These are phyloP conservation scores for Penicillium expansum DNA, from an alignment of 2,329 filamentous ascomycete species.

Conservation along the genomic window DNA sequence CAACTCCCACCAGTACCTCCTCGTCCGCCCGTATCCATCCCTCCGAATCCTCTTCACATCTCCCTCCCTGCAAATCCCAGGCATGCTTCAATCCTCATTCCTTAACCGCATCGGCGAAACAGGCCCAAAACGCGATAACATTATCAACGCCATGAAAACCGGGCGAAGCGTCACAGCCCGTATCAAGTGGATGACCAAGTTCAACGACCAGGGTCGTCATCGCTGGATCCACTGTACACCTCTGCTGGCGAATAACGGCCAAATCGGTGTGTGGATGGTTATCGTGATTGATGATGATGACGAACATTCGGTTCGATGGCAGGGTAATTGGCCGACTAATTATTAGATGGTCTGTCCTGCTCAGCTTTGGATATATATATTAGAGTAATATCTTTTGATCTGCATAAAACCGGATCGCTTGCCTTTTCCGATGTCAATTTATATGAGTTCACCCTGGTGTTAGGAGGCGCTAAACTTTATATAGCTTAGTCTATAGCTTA, in stretches of 20 bases:
- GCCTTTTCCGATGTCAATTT: background rate
- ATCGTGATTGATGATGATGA: constrained; percentile 67
- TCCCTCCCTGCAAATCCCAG: constrained; percentile 63
- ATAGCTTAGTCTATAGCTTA: background rate
- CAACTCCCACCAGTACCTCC: constrained; percentile 35
- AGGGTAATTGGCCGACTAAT: constrained; percentile 12
- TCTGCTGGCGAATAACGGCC: constrained; percentile 62
- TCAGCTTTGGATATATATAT: background rate
- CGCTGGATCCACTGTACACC: constrained; percentile 78
- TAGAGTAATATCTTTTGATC: background rate
- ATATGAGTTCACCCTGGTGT: background rate
- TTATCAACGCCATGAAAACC: constrained; percentile 59
- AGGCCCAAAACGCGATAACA: constrained; percentile 51
- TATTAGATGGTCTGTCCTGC: background rate
- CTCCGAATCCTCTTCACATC: constrained; percentile 68
- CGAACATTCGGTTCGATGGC: constrained; percentile 12
- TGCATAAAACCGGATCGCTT: background rate
- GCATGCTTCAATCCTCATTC: constrained; percentile 61
- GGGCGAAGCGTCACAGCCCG: constrained; percentile 72
- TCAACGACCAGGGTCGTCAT: constrained; percentile 57
- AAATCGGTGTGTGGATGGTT: constrained; percentile 76
- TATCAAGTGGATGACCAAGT: constrained; percentile 63
- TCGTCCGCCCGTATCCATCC: constrained; percentile 59
- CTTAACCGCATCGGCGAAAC: constrained; percentile 47
- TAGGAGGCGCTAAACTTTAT: background rate